phyloP scores from a whole-genome alignment of 106 monocot species.

The Gastrodia elata region DNA sequence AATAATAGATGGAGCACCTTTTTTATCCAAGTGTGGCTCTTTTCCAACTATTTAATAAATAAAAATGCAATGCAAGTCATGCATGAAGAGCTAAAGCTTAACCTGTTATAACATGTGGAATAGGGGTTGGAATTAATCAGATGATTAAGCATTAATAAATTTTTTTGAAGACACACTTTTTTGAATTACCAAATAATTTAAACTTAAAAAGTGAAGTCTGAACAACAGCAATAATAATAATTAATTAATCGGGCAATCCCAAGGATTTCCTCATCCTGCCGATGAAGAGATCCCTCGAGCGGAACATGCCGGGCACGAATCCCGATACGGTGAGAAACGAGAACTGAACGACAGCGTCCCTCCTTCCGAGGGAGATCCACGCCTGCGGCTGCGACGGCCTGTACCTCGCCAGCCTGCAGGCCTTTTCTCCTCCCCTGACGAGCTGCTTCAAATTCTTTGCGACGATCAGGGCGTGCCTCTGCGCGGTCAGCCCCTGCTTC shows the following conservation, averaged over 20 bases:
- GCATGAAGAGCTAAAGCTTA: too few relatives aligned
- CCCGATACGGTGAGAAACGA: slow-evolving; percentile 17
- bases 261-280: slow-evolving; percentile 20
- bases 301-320: slow-evolving; percentile 20
- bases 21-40: too few relatives aligned
- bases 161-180: too few relatives aligned
- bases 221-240: too few relatives aligned
- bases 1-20: too few relatives aligned
- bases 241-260: slow-evolving; percentile 9
- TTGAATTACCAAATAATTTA: too few relatives aligned
- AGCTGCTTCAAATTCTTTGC: slow-evolving; percentile 33
- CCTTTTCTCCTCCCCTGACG: slow-evolving; percentile 24
- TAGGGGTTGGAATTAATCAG: too few relatives aligned
- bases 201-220: too few relatives aligned
- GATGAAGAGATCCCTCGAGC: slow-evolving; percentile 28
- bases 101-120: too few relatives aligned
- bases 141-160: too few relatives aligned
- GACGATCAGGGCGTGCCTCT: slow-evolving; percentile 16
- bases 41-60: too few relatives aligned
- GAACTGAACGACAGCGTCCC: slow-evolving; percentile 18
- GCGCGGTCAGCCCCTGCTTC: slow-evolving; percentile 25
- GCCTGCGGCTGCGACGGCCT: slow-evolving; percentile 10
- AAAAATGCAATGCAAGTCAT: too few relatives aligned
- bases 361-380: slow-evolving; percentile 27
- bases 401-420: slow-evolving; percentile 16